Evolutionary conservation across 2,329 filamentous ascomycete genomes (phyloP).

Genomic region (Calonectria ilicicola): DNA sequence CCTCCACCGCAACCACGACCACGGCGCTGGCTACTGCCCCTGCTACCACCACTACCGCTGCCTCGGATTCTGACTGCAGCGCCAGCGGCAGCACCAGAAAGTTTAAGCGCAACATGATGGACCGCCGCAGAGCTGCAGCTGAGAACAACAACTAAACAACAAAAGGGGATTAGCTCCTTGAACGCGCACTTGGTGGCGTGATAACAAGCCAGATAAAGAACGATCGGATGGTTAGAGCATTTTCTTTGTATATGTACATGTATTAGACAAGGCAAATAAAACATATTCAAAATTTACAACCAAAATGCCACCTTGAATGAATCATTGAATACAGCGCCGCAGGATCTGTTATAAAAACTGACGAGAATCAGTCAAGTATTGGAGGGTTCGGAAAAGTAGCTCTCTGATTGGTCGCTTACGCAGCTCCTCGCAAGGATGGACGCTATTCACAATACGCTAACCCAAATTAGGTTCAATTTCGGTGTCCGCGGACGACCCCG

Average conservation of each 20-base stretch:
- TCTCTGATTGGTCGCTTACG: neutral
- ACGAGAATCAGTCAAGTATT: neutral
- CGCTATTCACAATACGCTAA: neutral
- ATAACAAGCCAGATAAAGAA: neutral
- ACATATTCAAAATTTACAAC: neutral
- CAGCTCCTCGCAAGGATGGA: neutral
- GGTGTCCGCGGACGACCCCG: neutral
- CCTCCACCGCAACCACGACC: conserved; percentile 26
- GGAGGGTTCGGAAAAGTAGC: neutral
- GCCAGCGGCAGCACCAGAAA: conserved; percentile 29
- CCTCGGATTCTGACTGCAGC: conserved; percentile 6
- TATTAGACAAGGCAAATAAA: neutral
- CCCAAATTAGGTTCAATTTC: neutral
- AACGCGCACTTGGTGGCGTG: neutral
- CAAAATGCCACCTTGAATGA: neutral
- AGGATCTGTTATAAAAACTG: no score
- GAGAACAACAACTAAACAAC: neutral
- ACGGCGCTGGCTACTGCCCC: conserved; percentile 23
- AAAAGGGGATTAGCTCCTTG: neutral
- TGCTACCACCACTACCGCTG: conserved; percentile 16
- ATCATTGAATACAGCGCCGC: neutral
- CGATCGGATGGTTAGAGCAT: neutral
- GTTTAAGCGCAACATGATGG: conserved; percentile 33
- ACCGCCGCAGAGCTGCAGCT: conserved; percentile 30
- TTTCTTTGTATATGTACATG: neutral